A percentile compares a stretch with the other conserved stretches of the same genome.
These are phyloP conservation scores for Brasilioporus rufonigricans DNA, from an alignment of 768 basidiomycete genomes.

Conservation along the genomic window DNA sequence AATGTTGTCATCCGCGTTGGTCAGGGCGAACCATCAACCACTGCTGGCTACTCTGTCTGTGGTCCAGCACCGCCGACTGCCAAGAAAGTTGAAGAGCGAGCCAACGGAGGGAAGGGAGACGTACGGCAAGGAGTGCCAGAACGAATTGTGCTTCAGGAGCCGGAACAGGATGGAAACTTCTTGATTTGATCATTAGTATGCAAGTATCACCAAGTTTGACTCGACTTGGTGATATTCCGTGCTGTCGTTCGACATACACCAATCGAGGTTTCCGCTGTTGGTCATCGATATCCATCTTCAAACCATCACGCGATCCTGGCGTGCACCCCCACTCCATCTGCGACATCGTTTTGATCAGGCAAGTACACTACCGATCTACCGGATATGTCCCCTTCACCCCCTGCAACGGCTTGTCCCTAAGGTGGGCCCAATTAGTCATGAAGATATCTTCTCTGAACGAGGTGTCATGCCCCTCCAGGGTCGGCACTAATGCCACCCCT, in stretches of 20 bases:
- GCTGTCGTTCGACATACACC: not conserved
- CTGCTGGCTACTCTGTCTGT: constrained; percentile 8
- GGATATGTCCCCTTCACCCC: not conserved
- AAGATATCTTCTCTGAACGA: no score
- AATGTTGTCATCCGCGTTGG: constrained; percentile 60
- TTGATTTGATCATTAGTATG: constrained; percentile 6
- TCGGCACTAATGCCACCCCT: not conserved
- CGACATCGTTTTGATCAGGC: not conserved
- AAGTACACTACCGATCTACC: not conserved
- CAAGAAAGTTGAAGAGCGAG: constrained; percentile 6
- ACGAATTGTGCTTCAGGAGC: constrained; percentile 40
- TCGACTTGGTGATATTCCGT: not conserved
- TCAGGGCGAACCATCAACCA: constrained; percentile 45
- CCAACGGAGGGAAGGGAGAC: constrained; percentile 8
- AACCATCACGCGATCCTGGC: not conserved
- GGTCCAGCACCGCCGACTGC: not conserved
- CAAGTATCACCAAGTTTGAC: not conserved
- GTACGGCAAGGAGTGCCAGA: constrained; percentile 9
- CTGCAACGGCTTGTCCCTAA: not conserved
- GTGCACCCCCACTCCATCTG: not conserved
- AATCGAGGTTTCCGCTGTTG: not conserved
- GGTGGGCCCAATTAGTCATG: not conserved
- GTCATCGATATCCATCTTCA: not conserved
- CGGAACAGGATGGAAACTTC: constrained; percentile 41
- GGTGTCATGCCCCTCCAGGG: not conserved